Percentiles rank a stretch among this genome's conserved stretches.
Evolutionary conservation across 495 filamentous ascomycete species (phyloP).

Genomic region (Aspergillus olivimuriae): DNA sequence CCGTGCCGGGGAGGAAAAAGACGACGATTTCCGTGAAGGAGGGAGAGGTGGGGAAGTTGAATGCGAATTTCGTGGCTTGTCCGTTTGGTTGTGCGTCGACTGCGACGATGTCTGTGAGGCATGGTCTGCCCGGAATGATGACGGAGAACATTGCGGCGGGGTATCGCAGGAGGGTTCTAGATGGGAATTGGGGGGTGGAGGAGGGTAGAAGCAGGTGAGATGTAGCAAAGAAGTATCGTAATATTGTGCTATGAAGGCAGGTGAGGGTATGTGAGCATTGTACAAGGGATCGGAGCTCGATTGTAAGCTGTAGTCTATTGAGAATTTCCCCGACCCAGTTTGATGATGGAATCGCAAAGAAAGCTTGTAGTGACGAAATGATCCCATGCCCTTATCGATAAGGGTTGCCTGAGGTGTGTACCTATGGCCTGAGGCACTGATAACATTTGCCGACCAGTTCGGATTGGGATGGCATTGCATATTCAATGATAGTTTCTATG

Average conservation of each 20-base stretch:
- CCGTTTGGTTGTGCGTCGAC: constrained; percentile 41
- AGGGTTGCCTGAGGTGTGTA: no score
- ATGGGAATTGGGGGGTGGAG: neutral
- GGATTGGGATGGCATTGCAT: neutral
- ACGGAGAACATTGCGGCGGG: constrained; percentile 47
- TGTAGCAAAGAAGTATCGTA: no score
- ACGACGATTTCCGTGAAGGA: constrained; percentile 75
- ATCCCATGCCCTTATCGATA: constrained; percentile 24
- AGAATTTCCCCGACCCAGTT: constrained; percentile 16
- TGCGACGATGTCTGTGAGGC: constrained; percentile 54
- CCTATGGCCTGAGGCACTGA: no score
- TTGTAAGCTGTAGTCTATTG: neutral
- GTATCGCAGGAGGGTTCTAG: neutral
- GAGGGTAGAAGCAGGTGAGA: neutral
- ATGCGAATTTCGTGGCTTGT: constrained; percentile 61
- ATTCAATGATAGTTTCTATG: neutral
- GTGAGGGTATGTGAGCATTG: no score
- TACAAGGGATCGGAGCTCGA: no score
- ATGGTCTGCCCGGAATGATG: constrained; percentile 50
- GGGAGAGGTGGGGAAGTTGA: constrained; percentile 51
- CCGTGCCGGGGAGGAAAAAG: constrained; percentile 77
- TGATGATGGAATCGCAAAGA: constrained; percentile 22
- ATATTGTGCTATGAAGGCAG: no score
- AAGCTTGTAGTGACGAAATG: constrained; percentile 21
- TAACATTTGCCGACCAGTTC: neutral